Percentiles rank a stretch among this genome's conserved stretches.
Conservation (phyloP, 2,329 filamentous ascomycete species). For the Ophiostoma sp. region DNA sequence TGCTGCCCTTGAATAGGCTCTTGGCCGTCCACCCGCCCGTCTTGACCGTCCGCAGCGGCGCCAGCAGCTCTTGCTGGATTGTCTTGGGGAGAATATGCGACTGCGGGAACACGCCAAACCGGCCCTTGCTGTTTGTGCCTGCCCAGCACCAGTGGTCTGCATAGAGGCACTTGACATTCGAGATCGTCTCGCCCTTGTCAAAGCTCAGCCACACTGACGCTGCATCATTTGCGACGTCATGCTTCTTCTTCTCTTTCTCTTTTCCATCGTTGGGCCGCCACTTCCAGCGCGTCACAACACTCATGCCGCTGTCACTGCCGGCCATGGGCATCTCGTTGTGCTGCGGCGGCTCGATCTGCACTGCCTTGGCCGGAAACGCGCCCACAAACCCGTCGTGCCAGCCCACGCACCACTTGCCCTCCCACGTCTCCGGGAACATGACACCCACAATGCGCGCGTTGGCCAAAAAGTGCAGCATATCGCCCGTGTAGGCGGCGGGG, state of each 20-base stretch:
- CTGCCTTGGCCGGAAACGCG: slow-evolving; percentile 44
- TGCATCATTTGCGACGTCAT: slow-evolving; percentile 29
- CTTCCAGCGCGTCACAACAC: slow-evolving; percentile 49
- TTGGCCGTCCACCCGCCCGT: slow-evolving; percentile 22
- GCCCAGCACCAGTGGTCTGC: slow-evolving; percentile 37
- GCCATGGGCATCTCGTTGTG: slow-evolving; percentile 43
- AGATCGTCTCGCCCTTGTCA: slow-evolving; percentile 61
- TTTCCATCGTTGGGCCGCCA: slow-evolving; percentile 39
- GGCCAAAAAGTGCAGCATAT: slow-evolving; percentile 39
- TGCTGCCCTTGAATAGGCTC: slow-evolving; percentile 22
- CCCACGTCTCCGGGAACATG: slow-evolving; percentile 46
- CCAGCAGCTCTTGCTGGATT: slow-evolving; percentile 24
- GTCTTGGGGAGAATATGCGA: slow-evolving; percentile 26
- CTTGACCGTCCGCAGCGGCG: slow-evolving; percentile 20
- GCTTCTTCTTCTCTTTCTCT: background rate
- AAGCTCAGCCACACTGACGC: slow-evolving; percentile 50
- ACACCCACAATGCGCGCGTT: slow-evolving; percentile 48
- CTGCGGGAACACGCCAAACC: slow-evolving; percentile 34
- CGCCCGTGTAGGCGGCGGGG: slow-evolving; percentile 33
- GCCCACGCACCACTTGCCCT: slow-evolving; percentile 53
- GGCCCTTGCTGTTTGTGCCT: slow-evolving; percentile 35
- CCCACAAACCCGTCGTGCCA: slow-evolving; percentile 51
- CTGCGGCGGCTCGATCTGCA: slow-evolving; percentile 46
- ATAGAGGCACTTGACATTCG: slow-evolving; percentile 52
- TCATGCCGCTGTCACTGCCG: slow-evolving; percentile 42